These are phyloP conservation scores for Maudiozyma saulgeensis DNA, from an alignment of 805 yeast species.

Conservation along the genomic window DNA sequence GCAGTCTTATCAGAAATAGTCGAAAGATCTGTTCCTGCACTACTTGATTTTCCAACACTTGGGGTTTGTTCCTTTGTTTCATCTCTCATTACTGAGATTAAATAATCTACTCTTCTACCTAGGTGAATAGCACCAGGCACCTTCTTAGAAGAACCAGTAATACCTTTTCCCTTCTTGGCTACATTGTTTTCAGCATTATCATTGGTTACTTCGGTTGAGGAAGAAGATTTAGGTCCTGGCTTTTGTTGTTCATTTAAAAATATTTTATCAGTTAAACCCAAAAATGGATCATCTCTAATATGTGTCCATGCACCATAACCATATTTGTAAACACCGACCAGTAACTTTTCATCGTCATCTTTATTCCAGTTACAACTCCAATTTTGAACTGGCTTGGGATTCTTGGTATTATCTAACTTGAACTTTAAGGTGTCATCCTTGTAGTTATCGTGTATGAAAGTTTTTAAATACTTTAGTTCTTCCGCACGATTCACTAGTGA, in stretches of 20 bases:
- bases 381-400: constrained; percentile 74
- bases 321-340: constrained; percentile 81
- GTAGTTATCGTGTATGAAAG: constrained; percentile 40
- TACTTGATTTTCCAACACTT: constrained; percentile 9
- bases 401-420: constrained; percentile 38
- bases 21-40: constrained; percentile 5
- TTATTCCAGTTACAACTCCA: constrained; percentile 87
- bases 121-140: constrained; percentile 90
- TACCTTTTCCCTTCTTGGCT: constrained; percentile 18
- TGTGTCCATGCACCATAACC: constrained; percentile 95
- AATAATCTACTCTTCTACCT: constrained; percentile 83
- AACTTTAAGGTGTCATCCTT: constrained; percentile 50
- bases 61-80: constrained; percentile 32
- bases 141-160: constrained; percentile 39
- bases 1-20: constrained; percentile 6
- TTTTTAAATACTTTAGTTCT: constrained; percentile 64
- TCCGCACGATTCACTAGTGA: constrained; percentile 69
- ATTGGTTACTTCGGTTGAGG: constrained; percentile 1
- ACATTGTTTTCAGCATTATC: not conserved
- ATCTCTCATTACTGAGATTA: constrained; percentile 61
- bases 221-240: constrained; percentile 5
- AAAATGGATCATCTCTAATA: constrained; percentile 89
- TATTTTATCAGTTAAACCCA: constrained; percentile 77
- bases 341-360: constrained; percentile 75
- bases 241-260: constrained; percentile 45